These are phyloP conservation scores for Chaetomiaceae sp. DNA, from an alignment of 2,329 filamentous ascomycete species.

Conservation along the genomic window DNA sequence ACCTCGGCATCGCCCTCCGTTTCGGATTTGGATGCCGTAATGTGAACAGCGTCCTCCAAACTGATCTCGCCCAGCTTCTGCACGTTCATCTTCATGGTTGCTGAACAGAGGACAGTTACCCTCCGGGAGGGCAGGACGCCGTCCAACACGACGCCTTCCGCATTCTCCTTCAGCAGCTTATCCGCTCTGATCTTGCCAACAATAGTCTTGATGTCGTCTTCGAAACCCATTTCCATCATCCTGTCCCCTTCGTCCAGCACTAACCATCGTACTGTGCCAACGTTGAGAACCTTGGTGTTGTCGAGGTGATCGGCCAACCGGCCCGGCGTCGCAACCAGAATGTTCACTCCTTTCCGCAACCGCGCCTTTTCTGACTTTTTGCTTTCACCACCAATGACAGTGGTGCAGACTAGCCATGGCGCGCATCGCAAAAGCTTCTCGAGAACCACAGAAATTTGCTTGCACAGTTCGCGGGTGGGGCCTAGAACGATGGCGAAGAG, in stretches of 20 bases:
- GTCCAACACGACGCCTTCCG: constrained; percentile 54
- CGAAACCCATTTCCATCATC: constrained; percentile 97
- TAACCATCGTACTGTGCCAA: constrained; percentile 87
- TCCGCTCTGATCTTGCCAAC: constrained; percentile 72
- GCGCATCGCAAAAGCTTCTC: constrained; percentile 83
- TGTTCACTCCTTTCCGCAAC: constrained; percentile 89
- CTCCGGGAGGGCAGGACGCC: constrained; percentile 68
- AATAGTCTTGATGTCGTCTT: constrained; percentile 86
- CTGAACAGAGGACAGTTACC: constrained; percentile 88
- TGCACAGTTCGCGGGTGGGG: constrained; percentile 88
- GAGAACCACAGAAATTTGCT: constrained; percentile 84
- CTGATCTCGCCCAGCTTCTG: constrained; percentile 92
- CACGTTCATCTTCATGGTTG: constrained; percentile 97
- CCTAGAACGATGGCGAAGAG: constrained; percentile 92
- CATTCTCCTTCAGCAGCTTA: constrained; percentile 53
- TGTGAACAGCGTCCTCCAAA: constrained; percentile 84
- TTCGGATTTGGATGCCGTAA: constrained; percentile 61
- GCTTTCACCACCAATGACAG: constrained; percentile 66
- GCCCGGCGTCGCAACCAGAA: constrained; percentile 90
- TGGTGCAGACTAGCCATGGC: constrained; percentile 90
- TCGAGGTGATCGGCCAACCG: constrained; percentile 87
- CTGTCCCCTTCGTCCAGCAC: constrained; percentile 94
- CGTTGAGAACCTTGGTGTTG: constrained; percentile 82
- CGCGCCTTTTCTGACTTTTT: constrained; percentile 86
- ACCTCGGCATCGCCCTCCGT: constrained; percentile 42